Percentiles rank a stretch among this genome's conserved stretches.
phyloP scores from a whole-genome alignment of 169 alveolate species.

The Plasmodium billcollinsi region DNA sequence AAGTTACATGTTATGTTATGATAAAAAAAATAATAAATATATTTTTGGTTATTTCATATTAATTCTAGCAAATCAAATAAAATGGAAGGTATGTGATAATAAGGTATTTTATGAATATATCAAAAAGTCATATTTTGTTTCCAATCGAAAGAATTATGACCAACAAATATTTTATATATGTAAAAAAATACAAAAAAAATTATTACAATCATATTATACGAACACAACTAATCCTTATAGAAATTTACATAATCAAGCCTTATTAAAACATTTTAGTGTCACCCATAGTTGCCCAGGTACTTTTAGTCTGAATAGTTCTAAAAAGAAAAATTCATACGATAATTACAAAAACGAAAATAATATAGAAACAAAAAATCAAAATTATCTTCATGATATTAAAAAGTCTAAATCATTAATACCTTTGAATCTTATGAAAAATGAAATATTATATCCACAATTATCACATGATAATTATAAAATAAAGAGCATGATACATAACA shows the following conservation, averaged over 20 bases:
- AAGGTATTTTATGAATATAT: constrained; percentile 29
- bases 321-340: neutral
- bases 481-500: neutral
- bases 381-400: neutral
- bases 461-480: too few relatives aligned
- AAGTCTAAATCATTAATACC: constrained; percentile 3
- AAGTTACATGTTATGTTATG: constrained; percentile 73
- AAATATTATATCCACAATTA: too few relatives aligned
- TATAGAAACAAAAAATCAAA: neutral
- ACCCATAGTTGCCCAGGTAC: constrained; percentile 77
- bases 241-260: constrained; percentile 16
- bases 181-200: constrained; percentile 44
- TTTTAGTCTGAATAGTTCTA: neutral
- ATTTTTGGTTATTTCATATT: constrained; percentile 63
- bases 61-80: constrained; percentile 62
- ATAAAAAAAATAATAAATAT: constrained; percentile 60
- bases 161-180: constrained; percentile 66
- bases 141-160: constrained; percentile 41
- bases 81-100: constrained; percentile 65
- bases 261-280: constrained; percentile 66
- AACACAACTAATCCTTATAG: neutral
- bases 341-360: neutral
- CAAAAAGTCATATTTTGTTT: constrained; percentile 47
- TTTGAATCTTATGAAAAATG: constrained; percentile 1
- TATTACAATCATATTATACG: constrained; percentile 32